Base-by-base conservation (phyloP, 2,329 filamentous ascomycete species). In the Epichloe typhina region DNA sequence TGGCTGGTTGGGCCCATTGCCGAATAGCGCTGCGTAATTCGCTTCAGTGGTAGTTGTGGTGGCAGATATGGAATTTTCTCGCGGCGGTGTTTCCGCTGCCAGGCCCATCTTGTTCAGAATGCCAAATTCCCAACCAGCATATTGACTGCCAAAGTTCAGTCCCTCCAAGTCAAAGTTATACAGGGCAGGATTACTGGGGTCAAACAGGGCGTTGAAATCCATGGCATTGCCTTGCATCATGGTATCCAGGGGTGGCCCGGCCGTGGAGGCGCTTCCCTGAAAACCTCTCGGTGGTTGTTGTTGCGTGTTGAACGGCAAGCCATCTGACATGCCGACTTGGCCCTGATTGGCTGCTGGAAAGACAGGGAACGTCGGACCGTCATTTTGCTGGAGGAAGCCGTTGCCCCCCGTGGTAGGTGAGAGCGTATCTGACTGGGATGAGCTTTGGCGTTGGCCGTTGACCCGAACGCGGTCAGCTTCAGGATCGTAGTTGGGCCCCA, bases 81-180 rank as follows among this genome's bases (percentile, higher is more conserved):
- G 80, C 5, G 84, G 80, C 6, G 84, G 82, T 15, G 82, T 86
- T 58, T 93, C 87, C n/a, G 82, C 85, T 13, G 87, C 53, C 12
- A 69, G 56, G 5, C 88, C 88, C 86, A 98, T 95, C 65, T 97
- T 91, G 31, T 88, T 89, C 0, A 98, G 79, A 79, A 97, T 96
- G 50, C 89, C 86, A 65, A 97, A 96, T 66, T 97, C 93, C 66
- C 95, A 76, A 17, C 90, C 91, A 53, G 90, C 91, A 63, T 97
- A 98, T 56, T 95, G 88, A 63, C 93, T 97, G 51, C 89, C 90
- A 66, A 97, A 98, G 51, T 70, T 69, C 64, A 96, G 78, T 53
- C 88, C 89, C 50, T 94, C 89, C 11, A 96, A 80, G 64, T 97
- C 90, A 66, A 97, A 95, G 64, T 96, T 96, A 76, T 94, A 96